These are phyloP conservation scores for Taxawa tesnikishii DNA, from an alignment of 2,329 filamentous ascomycete genomes.

Conservation along the genomic window DNA sequence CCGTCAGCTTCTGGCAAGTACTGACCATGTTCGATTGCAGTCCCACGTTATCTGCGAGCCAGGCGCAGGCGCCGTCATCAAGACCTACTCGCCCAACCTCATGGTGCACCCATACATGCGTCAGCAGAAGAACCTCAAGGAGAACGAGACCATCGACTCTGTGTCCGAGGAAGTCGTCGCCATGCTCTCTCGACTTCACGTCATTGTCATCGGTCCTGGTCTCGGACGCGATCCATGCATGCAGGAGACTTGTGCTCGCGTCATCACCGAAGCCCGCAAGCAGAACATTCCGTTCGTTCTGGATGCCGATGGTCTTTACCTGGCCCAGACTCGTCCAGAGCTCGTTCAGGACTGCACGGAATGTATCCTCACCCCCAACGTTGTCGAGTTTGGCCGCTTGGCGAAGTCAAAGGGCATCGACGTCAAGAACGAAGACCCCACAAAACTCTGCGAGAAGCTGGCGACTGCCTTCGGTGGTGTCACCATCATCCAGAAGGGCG, in stretches of 20 bases:
- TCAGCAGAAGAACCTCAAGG: slow-evolving; percentile 49
- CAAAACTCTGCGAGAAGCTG: slow-evolving; percentile 54
- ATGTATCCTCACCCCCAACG: slow-evolving; percentile 87
- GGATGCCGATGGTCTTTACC: slow-evolving; percentile 76
- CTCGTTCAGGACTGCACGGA: slow-evolving; percentile 69
- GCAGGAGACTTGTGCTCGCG: slow-evolving; percentile 69
- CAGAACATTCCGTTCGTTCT: slow-evolving; percentile 68
- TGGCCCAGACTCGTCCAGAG: slow-evolving; percentile 64
- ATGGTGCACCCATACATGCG: slow-evolving; percentile 98
- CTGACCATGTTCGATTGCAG: slow-evolving; percentile 29
- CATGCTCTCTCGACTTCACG: slow-evolving; percentile 79
- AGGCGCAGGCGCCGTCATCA: slow-evolving; percentile 73
- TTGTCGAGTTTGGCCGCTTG: slow-evolving; percentile 79
- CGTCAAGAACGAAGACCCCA: slow-evolving; percentile 35
- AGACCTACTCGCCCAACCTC: slow-evolving; percentile 92
- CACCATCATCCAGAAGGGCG: slow-evolving; percentile 83
- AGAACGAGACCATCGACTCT: slow-evolving; percentile 44
- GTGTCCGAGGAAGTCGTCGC: slow-evolving; percentile 59
- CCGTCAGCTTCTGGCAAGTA: background rate
- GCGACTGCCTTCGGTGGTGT: slow-evolving; percentile 72
- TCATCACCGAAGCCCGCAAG: slow-evolving; percentile 67
- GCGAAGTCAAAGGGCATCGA: slow-evolving; percentile 65
- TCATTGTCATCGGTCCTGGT: slow-evolving; percentile 84
- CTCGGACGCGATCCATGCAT: slow-evolving; percentile 82
- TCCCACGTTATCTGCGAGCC: slow-evolving; percentile 94